These are phyloP conservation scores for Saturnispora dispora DNA, from an alignment of 805 yeast genomes.

Conservation along the genomic window DNA sequence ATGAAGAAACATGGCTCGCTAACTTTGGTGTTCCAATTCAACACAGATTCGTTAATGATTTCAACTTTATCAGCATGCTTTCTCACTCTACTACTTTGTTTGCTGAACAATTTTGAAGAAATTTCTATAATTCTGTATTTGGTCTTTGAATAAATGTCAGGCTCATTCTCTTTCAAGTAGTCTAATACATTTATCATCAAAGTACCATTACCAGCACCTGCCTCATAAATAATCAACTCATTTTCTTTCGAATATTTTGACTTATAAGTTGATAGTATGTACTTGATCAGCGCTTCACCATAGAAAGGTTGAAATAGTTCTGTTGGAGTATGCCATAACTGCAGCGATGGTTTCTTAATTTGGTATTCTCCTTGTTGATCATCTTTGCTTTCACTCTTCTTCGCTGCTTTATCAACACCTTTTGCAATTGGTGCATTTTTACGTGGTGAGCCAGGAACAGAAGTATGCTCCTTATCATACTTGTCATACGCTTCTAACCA, in stretches of 20 bases:
- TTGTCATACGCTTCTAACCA: conserved; percentile 58
- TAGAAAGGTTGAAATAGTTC: conserved; percentile 78
- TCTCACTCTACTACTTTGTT: conserved; percentile 34
- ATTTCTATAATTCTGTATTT: conserved; percentile 68
- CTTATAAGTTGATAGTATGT: conserved; percentile 63
- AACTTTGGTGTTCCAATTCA: conserved; percentile 58
- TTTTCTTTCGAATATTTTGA: conserved; percentile 58
- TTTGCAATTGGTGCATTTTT: not conserved
- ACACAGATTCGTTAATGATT: conserved; percentile 64
- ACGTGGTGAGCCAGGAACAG: conserved; percentile 4
- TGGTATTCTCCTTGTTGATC: conserved; percentile 1
- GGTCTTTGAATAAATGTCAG: conserved; percentile 64
- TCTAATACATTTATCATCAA: conserved; percentile 67
- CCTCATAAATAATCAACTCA: conserved; percentile 70
- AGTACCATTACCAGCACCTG: conserved; percentile 89
- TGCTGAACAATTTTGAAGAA: conserved; percentile 49
- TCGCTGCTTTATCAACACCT: not conserved
- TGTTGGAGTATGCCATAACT: conserved; percentile 86
- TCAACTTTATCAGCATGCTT: conserved; percentile 47
- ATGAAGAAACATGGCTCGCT: conserved; percentile 65
- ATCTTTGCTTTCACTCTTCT: not conserved
- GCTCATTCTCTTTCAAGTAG: conserved; percentile 51
- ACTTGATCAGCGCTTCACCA: conserved; percentile 80
- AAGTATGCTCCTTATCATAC: conserved; percentile 31
- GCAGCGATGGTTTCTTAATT: conserved; percentile 36